Conservation (phyloP, 768 basidiomycete species). For the Mycena vulgaris region DNA sequence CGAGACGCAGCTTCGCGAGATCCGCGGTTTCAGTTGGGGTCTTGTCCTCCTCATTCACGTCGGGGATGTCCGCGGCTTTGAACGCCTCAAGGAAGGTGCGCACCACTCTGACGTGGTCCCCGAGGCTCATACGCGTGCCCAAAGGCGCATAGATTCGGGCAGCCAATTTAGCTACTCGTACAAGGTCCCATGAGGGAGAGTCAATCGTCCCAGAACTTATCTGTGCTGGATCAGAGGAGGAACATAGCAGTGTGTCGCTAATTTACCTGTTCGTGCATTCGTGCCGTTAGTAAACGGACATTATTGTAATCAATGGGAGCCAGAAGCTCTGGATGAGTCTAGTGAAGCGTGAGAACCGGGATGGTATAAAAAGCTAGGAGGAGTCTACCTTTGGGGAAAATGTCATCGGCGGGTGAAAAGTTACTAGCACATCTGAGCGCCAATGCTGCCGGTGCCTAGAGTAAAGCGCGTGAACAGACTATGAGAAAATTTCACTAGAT, state of each 20-base stretch:
- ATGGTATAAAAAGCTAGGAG: conserved; percentile 4
- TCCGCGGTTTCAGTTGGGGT: conserved; percentile 45
- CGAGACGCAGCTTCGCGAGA: conserved; percentile 57
- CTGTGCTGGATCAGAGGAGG: conserved; percentile 34
- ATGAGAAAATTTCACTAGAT: conserved; percentile 25
- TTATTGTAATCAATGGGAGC: conserved; percentile 74
- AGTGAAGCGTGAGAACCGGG: conserved; percentile 20
- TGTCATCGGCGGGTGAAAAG: conserved; percentile 79
- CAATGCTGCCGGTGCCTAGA: conserved; percentile 88
- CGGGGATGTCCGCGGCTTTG: conserved; percentile 57
- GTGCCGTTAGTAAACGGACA: conserved; percentile 72
- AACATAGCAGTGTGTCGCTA: neutral
- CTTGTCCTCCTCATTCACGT: conserved; percentile 42
- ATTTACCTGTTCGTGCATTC: conserved; percentile 65
- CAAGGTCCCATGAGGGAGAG: conserved; percentile 87
- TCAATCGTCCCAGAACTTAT: conserved; percentile 87
- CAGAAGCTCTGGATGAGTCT: conserved; percentile 83
- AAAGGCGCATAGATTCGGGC: conserved; percentile 88
- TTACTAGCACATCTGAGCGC: conserved; percentile 89
- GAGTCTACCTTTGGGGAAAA: conserved; percentile 72
- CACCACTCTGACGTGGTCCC: conserved; percentile 86
- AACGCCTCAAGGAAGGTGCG: conserved; percentile 85
- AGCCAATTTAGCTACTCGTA: conserved; percentile 83
- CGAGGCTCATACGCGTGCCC: conserved; percentile 89
- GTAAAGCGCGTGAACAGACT: conserved; percentile 12